Base-by-base conservation (phyloP, 2,329 filamentous ascomycete species). In the Fusarium nematophilum region DNA sequence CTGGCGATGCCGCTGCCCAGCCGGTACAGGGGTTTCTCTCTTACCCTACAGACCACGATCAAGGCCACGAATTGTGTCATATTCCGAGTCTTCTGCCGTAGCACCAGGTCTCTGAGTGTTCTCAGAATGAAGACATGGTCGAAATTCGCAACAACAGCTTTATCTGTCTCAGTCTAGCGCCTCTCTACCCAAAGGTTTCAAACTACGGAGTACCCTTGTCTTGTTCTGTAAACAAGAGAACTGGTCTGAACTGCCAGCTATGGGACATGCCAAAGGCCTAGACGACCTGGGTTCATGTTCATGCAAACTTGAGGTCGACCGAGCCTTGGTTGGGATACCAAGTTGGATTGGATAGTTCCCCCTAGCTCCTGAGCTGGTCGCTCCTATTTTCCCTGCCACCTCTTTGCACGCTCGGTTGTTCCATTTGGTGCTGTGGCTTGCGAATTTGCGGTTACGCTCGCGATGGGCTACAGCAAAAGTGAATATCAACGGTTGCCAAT, bases 211-310 rank as follows among this genome's bases (percentile, higher is more conserved):
- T 10, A n/a, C n/a, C n/a, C 59, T 61, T 9, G 53, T 62, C 55
- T 61, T 61, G 15, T 63, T 67, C 61, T 67, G 36, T 43, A 48
- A 54, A 46, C 54, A 36, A n/a, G 27, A 54, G 21, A 31, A 26
- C 10, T 25, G 11, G 38, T 42, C 11, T 57, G 53, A 14, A 14
- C 5, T 9, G 15, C 43, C 30, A 30, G n/a, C 17, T 36, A 6
- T 25, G 40, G 39, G 17, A 13, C 8, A 40, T 9, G 6, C 15
- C 21, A 26, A 21, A 34, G n/a, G 11, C 8, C 25, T 5, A 49
- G 13, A 71, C 77, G 71, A 65, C 80, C 78, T 13, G 80, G 80
- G 64, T 83, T 82, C 77, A 83, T 81, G 49, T 83, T 83, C 10
- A 83, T 72, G 66, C 78, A 69, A 83, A 83, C 2, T 68, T 67